phyloP scores from a whole-genome alignment of 1,284 basidiomycete species.

The Grifola frondosa region DNA sequence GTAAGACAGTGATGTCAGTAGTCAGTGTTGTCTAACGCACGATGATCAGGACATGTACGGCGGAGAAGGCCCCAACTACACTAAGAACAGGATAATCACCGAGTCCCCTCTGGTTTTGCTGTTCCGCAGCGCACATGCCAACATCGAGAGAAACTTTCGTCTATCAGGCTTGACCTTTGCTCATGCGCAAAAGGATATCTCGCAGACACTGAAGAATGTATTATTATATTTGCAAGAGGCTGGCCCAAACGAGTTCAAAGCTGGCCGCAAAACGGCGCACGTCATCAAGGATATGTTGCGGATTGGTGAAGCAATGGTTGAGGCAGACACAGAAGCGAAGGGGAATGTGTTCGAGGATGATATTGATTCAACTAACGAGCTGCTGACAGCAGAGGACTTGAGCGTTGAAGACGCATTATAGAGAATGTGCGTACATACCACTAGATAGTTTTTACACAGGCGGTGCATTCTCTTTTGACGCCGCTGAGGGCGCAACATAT shows the following conservation, averaged over 20 bases:
- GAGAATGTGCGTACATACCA: too few relatives aligned
- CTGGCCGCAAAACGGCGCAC: neutral
- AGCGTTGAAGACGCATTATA: too few relatives aligned
- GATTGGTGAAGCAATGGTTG: neutral
- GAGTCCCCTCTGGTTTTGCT: conserved; percentile 16
- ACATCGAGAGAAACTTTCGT: conserved; percentile 11
- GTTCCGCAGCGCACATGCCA: conserved; percentile 7
- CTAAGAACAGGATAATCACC: conserved; percentile 10
- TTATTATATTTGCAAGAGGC: neutral
- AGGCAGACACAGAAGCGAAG: neutral
- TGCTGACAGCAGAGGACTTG: too few relatives aligned
- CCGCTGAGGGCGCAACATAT: too few relatives aligned
- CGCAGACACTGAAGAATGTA: conserved; percentile 5
- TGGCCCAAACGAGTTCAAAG: neutral
- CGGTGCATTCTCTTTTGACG: too few relatives aligned
- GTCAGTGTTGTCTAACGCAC: too few relatives aligned
- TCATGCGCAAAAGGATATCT: conserved; percentile 12
- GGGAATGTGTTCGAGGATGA: neutral
- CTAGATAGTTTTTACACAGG: too few relatives aligned
- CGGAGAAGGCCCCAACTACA: conserved; percentile 12
- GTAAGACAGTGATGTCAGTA: conserved; percentile 10
- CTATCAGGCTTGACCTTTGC: neutral
- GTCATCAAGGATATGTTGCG: neutral
- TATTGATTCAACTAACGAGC: too few relatives aligned
- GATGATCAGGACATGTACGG: conserved; percentile 7